Conservation (phyloP, 192 early-diverging fungal species). For the Spinellus fusiger region DNA sequence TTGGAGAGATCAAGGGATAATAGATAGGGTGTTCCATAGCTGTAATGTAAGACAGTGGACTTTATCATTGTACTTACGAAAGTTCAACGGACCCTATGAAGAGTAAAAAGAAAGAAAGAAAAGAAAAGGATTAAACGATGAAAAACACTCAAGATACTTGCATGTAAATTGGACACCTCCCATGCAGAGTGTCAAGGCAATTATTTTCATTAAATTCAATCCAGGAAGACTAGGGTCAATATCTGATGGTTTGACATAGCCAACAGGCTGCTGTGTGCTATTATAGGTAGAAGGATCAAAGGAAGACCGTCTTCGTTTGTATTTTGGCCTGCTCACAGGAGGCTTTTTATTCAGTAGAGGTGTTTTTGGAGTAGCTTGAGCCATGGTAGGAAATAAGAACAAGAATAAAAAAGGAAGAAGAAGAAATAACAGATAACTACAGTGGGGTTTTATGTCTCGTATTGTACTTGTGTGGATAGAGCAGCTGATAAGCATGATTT, state of each 20-base stretch:
- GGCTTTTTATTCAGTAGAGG: constrained; percentile 21
- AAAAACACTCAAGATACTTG: constrained; percentile 23
- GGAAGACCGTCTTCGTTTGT: constrained; percentile 23
- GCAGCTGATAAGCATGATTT: background rate
- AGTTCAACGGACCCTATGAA: constrained; percentile 68
- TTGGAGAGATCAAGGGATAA: constrained; percentile 56
- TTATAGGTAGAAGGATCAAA: constrained; percentile 32
- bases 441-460: background rate
- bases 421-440: background rate
- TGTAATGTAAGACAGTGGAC: constrained; percentile 12
- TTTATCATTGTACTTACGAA: constrained; percentile 27
- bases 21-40: constrained; percentile 73
- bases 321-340: constrained; percentile 16
- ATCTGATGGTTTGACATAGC: constrained; percentile 7
- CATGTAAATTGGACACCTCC: constrained; percentile 70
- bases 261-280: constrained; percentile 11
- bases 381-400: no score
- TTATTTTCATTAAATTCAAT: constrained; percentile 22
- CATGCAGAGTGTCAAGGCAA: constrained; percentile 53
- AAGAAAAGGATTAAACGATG: background rate
- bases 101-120: background rate
- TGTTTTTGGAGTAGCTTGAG: background rate
- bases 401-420: no score
- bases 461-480: background rate
- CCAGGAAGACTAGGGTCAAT: constrained; percentile 5